A percentile compares a stretch with the other conserved stretches of the same genome.
Conservation (phyloP, 768 basidiomycete species). For the Tricholoma terreum region DNA sequence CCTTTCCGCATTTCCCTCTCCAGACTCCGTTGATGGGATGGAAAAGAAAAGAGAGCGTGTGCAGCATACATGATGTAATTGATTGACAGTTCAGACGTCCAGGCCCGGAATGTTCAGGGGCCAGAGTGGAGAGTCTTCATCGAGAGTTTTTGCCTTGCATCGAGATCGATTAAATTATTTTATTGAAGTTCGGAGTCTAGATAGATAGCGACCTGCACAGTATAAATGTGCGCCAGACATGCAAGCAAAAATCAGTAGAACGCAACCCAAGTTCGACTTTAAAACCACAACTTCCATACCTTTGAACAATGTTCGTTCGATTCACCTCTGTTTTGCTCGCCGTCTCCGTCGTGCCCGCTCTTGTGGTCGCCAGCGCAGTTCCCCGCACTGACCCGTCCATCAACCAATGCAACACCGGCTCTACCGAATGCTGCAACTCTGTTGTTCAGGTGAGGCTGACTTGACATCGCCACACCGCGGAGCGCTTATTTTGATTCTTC, state of each 20-base stretch:
- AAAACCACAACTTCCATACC: neutral
- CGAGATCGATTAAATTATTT: neutral
- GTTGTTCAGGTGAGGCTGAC: conserved; percentile 5
- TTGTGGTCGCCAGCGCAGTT: conserved; percentile 10
- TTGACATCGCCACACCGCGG: neutral
- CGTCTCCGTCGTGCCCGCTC: conserved; percentile 4
- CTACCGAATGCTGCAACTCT: conserved; percentile 17
- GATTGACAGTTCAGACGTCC: neutral
- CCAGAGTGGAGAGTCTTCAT: neutral
- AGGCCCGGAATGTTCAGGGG: no score
- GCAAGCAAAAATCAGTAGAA: neutral
- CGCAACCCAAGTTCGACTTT: neutral
- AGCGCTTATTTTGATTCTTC: neutral
- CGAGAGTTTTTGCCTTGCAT: neutral
- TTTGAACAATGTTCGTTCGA: conserved; percentile 10
- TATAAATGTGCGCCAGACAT: conserved; percentile 1
- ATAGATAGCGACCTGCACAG: neutral
- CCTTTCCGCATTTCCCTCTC: neutral
- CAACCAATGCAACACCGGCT: conserved; percentile 16
- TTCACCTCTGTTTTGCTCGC: conserved; percentile 3
- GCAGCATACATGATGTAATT: conserved; percentile 12
- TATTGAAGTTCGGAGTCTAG: conserved; percentile 1
- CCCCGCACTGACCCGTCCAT: conserved; percentile 2
- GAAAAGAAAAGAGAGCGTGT: neutral
- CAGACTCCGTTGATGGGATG: neutral